Conservation (phyloP, 176 grass and related monocot species). For the Saccharum officinarum region DNA sequence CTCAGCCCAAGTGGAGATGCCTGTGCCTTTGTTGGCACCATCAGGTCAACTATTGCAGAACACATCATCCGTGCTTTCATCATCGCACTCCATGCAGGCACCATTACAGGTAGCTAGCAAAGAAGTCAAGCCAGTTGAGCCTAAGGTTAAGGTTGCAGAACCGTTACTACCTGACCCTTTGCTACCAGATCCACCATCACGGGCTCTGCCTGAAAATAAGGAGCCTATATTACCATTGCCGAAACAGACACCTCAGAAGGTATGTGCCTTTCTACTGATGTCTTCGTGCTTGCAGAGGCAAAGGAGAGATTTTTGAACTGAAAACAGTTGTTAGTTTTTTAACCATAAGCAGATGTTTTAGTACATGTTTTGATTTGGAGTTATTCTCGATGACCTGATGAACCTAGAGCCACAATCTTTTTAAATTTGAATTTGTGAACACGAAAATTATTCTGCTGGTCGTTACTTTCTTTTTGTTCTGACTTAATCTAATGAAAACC, state of each 20-base stretch:
- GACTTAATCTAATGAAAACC: neutral
- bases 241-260: constrained; percentile 56
- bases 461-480: neutral
- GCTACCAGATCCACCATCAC: constrained; percentile 52
- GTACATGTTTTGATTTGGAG: neutral
- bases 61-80: constrained; percentile 44
- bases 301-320: neutral
- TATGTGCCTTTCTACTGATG: constrained; percentile 18
- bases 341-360: neutral
- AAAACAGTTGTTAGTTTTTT: neutral
- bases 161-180: constrained; percentile 56
- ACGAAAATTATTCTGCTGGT: neutral
- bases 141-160: constrained; percentile 43
- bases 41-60: constrained; percentile 65
- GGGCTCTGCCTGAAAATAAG: constrained; percentile 51
- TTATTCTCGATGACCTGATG: neutral
- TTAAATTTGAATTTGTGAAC: constrained; percentile 9
- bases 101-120: constrained; percentile 47
- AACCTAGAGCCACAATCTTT: neutral
- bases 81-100: constrained; percentile 56
- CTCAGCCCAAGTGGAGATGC: constrained; percentile 44
- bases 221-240: constrained; percentile 85
- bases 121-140: constrained; percentile 39
- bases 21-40: constrained; percentile 48
- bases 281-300: neutral